Base-by-base conservation (phyloP, 345 rosid genomes). In the Fremontodendron californicum region DNA sequence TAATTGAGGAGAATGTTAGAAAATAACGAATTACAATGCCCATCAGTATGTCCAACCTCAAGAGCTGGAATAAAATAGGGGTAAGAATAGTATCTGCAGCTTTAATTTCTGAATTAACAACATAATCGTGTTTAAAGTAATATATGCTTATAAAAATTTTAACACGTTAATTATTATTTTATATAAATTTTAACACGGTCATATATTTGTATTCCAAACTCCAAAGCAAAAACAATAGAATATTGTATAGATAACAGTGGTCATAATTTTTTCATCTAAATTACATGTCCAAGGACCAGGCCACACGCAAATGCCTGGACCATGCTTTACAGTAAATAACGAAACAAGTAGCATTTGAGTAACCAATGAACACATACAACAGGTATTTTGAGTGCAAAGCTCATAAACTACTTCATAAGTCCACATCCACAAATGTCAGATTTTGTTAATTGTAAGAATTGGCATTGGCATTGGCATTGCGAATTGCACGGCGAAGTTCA, bases 401-500 rank as follows among this genome's bases (percentile, higher is more conserved):
- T 45, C 35, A 57, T 29, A 23, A 75, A 55, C 63, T 42, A 64
- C 66, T 71, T 65, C 42, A n/a, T 27, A 55, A 35, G 64, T 65
- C 61, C 58, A 64, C 49, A 66, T 37, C 75, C 33, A 43, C 75
- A 35, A 45, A 45, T 1, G 55, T 35, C 45, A 67, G 18, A 25
- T 61, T 18, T 46, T 45, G 52, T 48, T 43, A 5, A n/a, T n/a
- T n/a, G n/a, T n/a, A n/a, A n/a, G n/a, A n/a, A n/a, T n/a, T n/a
- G n/a, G 71, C 45, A 18, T 82, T 74, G 23, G 86, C 72, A 74
- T 60, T 76, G 46, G 84, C 79, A 37, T 71, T 74, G 57, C 60
- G 83, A 81, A 91, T 86, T 80, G 86, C 86, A 71, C 74, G 82
- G 33, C 75, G 84, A 74, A 89, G 91, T 81, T 91, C 95, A 48